Evolutionary conservation across 345 rosid genomes (phyloP), one percentile per base, ranked within the genome.

Genomic region (Mangifera indica): DNA sequence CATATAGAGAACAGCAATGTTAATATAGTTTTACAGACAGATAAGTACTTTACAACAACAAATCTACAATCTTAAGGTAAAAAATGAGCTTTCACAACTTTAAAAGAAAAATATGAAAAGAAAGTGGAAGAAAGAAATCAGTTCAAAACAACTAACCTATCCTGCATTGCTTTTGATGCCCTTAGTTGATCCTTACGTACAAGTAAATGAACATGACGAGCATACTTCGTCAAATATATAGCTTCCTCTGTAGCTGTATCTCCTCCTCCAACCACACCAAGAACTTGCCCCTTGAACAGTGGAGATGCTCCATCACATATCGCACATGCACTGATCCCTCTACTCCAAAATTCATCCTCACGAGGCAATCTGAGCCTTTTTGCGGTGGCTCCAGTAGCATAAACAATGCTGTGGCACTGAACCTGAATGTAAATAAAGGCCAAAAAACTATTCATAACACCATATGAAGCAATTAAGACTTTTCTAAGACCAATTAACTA

Each of bases 231-330:
- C 26, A 94, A 87, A 83, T 94, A 94, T 37, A 94, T 24, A 60
- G 98, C 97, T 85, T 94, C 98, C 77, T 94, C 98, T 10, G 97
- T 92, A 15, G 98, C 97, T 10, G 98, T 94, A 90, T 94, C 98
- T 73, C 98, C 98, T 26, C 98, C 98, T 78, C 98, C 98, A 76
- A 92, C 97, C 67, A 94, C 98, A 7, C 92, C 97, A 13, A 94
- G 97, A 69, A 90, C 93, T 77, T 94, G 97, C 11, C 98, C 88
- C 84, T 94, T 94, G 71, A 94, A 94, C 67, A 94, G 78, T 42
- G 98, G 97, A 1, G 98, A 94, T 73, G 97, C 98, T 68, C 98
- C 98, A 85, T 94, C 98, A 77, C 98, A 94, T 64, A 92, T 94
- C 51, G 98, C 98, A 81, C 98, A 94, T 63, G 98, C 98, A 81